phyloP scores from a whole-genome alignment of 148 eudicot genomes.

The Persicaria maculosa region DNA sequence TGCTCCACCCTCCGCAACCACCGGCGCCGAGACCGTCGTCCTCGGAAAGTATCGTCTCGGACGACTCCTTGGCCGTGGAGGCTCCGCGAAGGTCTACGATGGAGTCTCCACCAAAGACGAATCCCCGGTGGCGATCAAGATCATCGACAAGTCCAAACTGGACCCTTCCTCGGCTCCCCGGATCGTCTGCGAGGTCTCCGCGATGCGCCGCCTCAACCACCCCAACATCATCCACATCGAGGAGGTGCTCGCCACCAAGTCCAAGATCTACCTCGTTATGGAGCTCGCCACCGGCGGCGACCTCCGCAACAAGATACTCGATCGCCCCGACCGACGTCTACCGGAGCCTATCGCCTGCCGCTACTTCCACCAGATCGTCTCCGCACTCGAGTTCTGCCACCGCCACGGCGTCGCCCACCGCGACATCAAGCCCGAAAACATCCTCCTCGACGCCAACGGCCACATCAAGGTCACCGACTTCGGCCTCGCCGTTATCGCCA shows the following conservation, averaged over 20 bases:
- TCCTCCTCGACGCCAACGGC: too few relatives aligned
- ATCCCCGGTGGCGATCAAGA: slow-evolving; percentile 48
- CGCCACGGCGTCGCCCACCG: too few relatives aligned
- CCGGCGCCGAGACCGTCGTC: slow-evolving; percentile 14
- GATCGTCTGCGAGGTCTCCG: too few relatives aligned
- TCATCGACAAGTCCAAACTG: slow-evolving; percentile 48
- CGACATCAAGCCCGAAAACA: too few relatives aligned
- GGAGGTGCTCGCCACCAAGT: background rate
- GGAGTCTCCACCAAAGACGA: slow-evolving; percentile 22
- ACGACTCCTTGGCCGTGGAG: slow-evolving; percentile 56
- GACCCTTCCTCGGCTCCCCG: slow-evolving; percentile 14
- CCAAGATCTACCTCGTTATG: background rate
- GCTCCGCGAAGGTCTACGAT: slow-evolving; percentile 74
- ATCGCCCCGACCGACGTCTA: slow-evolving; percentile 1
- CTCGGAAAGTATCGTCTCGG: slow-evolving; percentile 41
- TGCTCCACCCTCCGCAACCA: too few relatives aligned
- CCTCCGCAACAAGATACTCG: too few relatives aligned
- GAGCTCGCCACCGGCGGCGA: too few relatives aligned
- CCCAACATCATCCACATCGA: too few relatives aligned
- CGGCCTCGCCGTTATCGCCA: slow-evolving; percentile 2
- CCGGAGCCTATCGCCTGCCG: too few relatives aligned
- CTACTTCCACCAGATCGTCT: too few relatives aligned
- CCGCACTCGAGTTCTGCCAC: too few relatives aligned
- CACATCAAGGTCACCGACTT: too few relatives aligned
- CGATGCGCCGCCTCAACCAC: slow-evolving; percentile 11